Conservation (phyloP, 208 protist genomes). For the Hexamita inflata region DNA sequence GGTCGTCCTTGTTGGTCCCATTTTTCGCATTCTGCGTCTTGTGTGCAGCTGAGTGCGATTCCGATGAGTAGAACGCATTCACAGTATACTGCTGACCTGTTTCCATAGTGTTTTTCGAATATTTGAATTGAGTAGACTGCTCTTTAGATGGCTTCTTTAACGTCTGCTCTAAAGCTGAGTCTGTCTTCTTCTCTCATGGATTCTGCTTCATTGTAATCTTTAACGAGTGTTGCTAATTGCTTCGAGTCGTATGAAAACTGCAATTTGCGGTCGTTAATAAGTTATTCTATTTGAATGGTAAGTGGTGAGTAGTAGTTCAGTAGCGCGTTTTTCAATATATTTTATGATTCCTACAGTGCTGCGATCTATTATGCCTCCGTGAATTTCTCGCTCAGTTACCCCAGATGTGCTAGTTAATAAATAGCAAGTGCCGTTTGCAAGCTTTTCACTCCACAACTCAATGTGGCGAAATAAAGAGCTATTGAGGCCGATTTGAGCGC, state of each 20-base stretch:
- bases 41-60: background rate
- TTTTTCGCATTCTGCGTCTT: no score
- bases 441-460: background rate
- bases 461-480: conserved; percentile 13
- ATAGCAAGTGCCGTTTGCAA: background rate
- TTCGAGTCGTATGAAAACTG: background rate
- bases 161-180: conserved; percentile 7
- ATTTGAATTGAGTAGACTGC: background rate
- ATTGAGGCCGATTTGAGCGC: background rate
- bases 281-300: background rate
- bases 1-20: no score
- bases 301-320: conserved; percentile 14
- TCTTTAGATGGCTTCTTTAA: conserved; percentile 11
- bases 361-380: background rate
- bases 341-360: background rate
- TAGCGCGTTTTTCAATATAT: background rate
- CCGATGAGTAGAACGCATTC: background rate
- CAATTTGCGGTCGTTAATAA: background rate
- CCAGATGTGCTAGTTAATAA: background rate
- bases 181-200: conserved; percentile 3
- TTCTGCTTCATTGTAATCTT: conserved; percentile 12
- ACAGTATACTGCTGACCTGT: background rate
- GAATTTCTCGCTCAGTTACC: background rate
- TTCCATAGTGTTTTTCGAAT: background rate
- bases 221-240: background rate